phyloP scores from a whole-genome alignment of 352 stramenopile genomes.

The Blastocystis sp. region DNA sequence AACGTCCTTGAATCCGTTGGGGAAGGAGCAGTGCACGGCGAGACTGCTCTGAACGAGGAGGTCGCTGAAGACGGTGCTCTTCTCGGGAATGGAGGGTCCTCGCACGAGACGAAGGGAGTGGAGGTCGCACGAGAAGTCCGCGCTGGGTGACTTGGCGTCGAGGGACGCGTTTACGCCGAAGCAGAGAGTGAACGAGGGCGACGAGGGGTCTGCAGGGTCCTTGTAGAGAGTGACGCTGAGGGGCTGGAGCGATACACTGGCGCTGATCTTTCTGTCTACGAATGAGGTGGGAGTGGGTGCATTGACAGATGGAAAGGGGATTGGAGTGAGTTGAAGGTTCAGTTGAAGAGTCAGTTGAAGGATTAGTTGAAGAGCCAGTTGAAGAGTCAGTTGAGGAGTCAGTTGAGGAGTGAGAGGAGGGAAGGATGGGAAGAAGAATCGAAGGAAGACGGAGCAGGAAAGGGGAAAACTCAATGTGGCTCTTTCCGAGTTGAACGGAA shows the following conservation, averaged over 20 bases:
- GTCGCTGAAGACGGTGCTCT: neutral
- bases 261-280: neutral
- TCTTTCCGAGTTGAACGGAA: neutral
- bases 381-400: neutral
- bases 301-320: neutral
- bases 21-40: neutral
- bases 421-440: neutral
- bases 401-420: neutral
- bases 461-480: neutral
- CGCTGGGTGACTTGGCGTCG: neutral
- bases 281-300: neutral
- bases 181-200: neutral
- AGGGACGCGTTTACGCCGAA: neutral
- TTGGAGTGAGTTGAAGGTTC: neutral
- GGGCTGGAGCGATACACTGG: neutral
- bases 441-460: constrained; percentile 40
- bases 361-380: neutral
- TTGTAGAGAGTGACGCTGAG: neutral
- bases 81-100: neutral
- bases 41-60: neutral
- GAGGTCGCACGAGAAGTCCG: neutral
- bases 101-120: neutral
- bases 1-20: neutral
- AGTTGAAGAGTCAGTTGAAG: neutral
- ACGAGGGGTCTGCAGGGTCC: neutral